Conservation (phyloP, 164 flowering plant genomes). For the Cinnamomum micranthum region DNA sequence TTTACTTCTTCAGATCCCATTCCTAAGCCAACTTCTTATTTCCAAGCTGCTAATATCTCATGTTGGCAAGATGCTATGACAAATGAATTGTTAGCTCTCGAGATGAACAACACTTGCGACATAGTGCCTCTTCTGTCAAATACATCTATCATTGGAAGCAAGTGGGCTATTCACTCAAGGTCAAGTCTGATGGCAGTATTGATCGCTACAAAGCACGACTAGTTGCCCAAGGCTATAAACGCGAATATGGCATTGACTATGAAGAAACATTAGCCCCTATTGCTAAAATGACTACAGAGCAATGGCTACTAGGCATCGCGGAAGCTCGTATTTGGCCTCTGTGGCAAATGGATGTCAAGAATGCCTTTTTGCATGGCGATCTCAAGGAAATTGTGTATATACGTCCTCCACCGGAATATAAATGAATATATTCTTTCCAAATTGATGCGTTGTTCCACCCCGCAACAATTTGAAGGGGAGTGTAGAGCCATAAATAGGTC, state of each 20-base stretch:
- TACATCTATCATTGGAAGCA: neutral
- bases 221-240: neutral
- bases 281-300: neutral
- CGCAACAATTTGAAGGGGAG: no score
- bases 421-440: neutral
- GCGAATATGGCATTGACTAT: neutral
- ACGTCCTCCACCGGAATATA: neutral
- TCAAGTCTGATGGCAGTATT: neutral
- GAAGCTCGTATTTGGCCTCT: neutral
- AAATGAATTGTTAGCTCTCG: neutral
- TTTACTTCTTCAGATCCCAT: neutral
- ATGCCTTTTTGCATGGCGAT: neutral
- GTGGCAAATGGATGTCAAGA: no score
- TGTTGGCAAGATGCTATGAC: slow-evolving; percentile 1
- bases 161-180: neutral
- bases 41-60: neutral
- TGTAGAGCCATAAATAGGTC: no score
- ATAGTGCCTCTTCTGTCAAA: neutral
- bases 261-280: neutral
- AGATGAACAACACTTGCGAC: neutral
- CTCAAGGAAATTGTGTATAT: neutral
- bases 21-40: neutral
- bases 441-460: neutral
- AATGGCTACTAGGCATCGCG: neutral
- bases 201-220: neutral